Percentiles rank a stretch among this genome's conserved stretches.
Conservation (phyloP, 495 filamentous ascomycete species). For the Ramalina intermedia region DNA sequence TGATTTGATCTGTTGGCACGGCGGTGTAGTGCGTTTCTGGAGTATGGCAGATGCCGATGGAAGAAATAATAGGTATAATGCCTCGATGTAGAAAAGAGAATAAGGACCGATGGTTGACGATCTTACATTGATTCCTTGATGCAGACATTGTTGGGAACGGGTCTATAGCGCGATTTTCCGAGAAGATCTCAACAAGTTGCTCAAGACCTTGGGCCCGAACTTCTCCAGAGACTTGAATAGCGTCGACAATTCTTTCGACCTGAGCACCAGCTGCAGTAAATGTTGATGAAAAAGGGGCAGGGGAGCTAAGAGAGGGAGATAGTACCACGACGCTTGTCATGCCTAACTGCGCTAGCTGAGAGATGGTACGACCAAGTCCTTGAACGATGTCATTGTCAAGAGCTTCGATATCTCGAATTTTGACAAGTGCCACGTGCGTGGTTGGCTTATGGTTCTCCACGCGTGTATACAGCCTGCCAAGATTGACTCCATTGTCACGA, state of each 20-base stretch:
- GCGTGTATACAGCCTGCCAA: constrained; percentile 40
- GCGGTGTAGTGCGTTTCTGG: constrained; percentile 31
- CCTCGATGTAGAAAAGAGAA: constrained; percentile 57
- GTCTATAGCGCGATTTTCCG: constrained; percentile 1
- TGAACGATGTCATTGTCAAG: constrained; percentile 51
- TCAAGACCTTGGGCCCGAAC: constrained; percentile 31
- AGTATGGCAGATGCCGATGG: constrained; percentile 49
- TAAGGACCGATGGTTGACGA: constrained; percentile 46
- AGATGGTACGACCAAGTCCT: constrained; percentile 70
- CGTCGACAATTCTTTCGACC: constrained; percentile 55
- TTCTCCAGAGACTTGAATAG: constrained; percentile 52
- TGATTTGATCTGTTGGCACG: constrained; percentile 48
- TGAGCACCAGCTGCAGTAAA: constrained; percentile 41
- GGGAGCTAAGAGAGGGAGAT: constrained; percentile 39
- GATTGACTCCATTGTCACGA: constrained; percentile 32
- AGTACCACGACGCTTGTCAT: constrained; percentile 69
- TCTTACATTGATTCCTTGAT: constrained; percentile 13
- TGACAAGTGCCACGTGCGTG: constrained; percentile 68
- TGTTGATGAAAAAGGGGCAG: constrained; percentile 20
- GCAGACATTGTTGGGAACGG: neutral
- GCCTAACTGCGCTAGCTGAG: constrained; percentile 68
- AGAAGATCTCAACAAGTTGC: constrained; percentile 15
- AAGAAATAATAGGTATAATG: constrained; percentile 62
- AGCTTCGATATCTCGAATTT: constrained; percentile 56
- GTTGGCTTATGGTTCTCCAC: neutral